phyloP scores from a whole-genome alignment of 2,329 filamentous ascomycete species.

The Penicillium expansum region DNA sequence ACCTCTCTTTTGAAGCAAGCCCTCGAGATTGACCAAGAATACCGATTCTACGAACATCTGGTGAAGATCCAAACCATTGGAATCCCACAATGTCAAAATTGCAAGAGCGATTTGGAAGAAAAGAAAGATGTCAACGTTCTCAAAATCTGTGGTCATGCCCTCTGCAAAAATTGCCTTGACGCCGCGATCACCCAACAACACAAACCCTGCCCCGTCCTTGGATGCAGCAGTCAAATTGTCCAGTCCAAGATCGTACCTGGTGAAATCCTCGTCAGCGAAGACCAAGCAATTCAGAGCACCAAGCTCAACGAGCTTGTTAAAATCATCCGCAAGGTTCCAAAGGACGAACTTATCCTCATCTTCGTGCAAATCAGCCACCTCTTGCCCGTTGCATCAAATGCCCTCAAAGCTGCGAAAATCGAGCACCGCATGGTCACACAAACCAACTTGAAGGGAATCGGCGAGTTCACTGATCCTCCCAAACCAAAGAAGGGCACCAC shows the following conservation, averaged over 20 bases:
- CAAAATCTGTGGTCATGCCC: conserved; percentile 51
- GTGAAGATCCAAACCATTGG: conserved; percentile 18
- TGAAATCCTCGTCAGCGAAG: conserved; percentile 34
- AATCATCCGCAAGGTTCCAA: conserved; percentile 43
- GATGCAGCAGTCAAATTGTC: conserved; percentile 43
- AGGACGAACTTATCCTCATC: conserved; percentile 52
- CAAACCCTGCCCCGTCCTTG: conserved; percentile 41
- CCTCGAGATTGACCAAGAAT: conserved; percentile 16
- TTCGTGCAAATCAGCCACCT: conserved; percentile 55
- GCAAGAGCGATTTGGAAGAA: conserved; percentile 26
- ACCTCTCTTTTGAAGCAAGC: conserved; percentile 24
- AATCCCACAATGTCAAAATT: conserved; percentile 21
- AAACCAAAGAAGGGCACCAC: not conserved
- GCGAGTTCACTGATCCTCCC: conserved; percentile 29
- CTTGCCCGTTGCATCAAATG: conserved; percentile 37
- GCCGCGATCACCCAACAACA: conserved; percentile 10
- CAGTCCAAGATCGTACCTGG: conserved; percentile 43
- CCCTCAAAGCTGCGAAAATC: conserved; percentile 29
- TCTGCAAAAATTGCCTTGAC: conserved; percentile 46
- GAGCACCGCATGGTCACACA: conserved; percentile 39
- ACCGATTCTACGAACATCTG: conserved; percentile 26
- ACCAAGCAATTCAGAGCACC: conserved; percentile 39
- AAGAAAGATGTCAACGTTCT: conserved; percentile 42
- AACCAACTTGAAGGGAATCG: conserved; percentile 30
- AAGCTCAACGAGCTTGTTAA: conserved; percentile 50